Conservation (phyloP, 768 basidiomycete genomes). For the Artomyces pyxidatus region DNA sequence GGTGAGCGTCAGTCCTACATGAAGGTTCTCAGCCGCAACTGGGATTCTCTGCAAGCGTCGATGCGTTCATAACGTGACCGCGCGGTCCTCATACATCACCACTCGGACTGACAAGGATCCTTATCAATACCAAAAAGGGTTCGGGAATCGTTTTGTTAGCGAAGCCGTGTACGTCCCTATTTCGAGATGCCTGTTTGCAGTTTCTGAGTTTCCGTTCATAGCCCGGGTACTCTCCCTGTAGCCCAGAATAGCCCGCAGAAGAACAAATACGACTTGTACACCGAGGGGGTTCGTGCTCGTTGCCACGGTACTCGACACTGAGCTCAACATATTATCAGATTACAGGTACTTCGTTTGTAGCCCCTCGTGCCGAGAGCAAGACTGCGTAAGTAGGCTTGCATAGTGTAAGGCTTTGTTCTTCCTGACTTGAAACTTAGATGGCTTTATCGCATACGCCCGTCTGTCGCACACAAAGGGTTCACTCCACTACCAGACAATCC, state of each 20-base stretch:
- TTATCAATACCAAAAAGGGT: slow-evolving; percentile 50
- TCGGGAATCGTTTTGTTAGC: slow-evolving; percentile 48
- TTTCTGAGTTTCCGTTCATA: slow-evolving; percentile 14
- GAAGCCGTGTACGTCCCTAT: slow-evolving; percentile 40
- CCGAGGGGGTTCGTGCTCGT: slow-evolving; percentile 38
- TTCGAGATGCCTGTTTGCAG: background rate
- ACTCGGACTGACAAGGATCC: slow-evolving; percentile 37
- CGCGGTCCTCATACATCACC: slow-evolving; percentile 31
- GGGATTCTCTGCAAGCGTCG: no score
- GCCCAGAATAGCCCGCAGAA: slow-evolving; percentile 59
- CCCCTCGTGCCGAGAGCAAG: slow-evolving; percentile 47
- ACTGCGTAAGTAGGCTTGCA: slow-evolving; percentile 32
- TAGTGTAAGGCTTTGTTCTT: background rate
- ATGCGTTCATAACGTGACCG: slow-evolving; percentile 33
- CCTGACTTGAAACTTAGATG: slow-evolving; percentile 29
- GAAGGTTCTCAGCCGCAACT: no score
- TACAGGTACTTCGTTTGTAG: slow-evolving; percentile 52
- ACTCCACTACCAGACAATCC: slow-evolving; percentile 45
- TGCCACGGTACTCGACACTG: background rate
- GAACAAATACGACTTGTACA: slow-evolving; percentile 54
- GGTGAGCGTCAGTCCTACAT: no score
- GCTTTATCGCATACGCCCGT: slow-evolving; percentile 61
- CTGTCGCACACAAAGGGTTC: slow-evolving; percentile 61
- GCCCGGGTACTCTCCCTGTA: slow-evolving; percentile 47
- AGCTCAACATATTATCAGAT: slow-evolving; percentile 30